Base-by-base conservation (phyloP, 495 filamentous ascomycete genomes). In the Geopyxis carbonaria region DNA sequence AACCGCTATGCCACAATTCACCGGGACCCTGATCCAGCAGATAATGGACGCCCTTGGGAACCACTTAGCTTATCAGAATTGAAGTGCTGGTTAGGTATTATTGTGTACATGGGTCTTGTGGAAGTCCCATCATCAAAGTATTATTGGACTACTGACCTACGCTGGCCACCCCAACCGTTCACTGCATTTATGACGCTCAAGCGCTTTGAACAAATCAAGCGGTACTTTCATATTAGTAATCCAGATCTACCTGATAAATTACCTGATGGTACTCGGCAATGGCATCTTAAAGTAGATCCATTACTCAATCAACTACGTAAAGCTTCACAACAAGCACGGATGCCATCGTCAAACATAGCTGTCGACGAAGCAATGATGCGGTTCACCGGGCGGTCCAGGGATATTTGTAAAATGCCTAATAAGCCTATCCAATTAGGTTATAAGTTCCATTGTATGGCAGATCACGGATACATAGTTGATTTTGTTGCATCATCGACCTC, bases 61-160 rank as follows among this genome's bases (percentile, higher is more conserved):
- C 11, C 29, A 21, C 32, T 34, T 5, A 34, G 16, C n/a, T 5
- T 10, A 8, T 18, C 22, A 7, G 38, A 45, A 10, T 7, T 49
- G n/a, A 34, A 45, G 18, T 20, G 13, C 15, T 49, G 43, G 46
- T 13, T 49, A 29, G 37, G 43, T 11, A 25, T 49, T 10, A 40
- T 45, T 16, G 30, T 49, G 14, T 45, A 45, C 22, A 38, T 49
- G 37, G 46, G 46, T 20, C 25, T 45, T 18, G 28, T 18, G 25
- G n/a, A 33, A 29, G 29, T 36, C 15, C 45, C 45, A 40, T 14
- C 41, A 14, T 15, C 45, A 11, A 14, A 23, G n/a, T 41, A 48
- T 31, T 45, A 48, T 21, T 48, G 45, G 45, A 19, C 14, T 10
- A 4, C 31, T 16, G 22, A 36, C 22, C 18, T 20, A 8, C 42